A percentile compares a stretch with the other conserved stretches of the same genome.
These are phyloP conservation scores for Vigna angularis DNA, from an alignment of 306 rosid genomes.

Conservation along the genomic window DNA sequence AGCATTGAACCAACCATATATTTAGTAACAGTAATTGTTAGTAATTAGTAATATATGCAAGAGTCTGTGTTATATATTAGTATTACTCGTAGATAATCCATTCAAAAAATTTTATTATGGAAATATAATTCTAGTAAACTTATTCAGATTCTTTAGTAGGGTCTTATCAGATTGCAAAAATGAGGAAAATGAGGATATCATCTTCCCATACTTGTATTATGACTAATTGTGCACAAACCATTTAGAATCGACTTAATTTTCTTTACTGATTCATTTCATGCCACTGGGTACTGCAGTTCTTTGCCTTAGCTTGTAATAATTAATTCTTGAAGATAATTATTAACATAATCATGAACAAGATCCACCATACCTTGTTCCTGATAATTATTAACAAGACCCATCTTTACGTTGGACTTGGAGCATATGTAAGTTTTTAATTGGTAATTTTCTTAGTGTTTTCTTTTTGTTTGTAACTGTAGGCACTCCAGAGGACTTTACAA, in stretches of 20 bases:
- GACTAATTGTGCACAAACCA: neutral
- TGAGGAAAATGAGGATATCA: neutral
- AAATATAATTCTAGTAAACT: slow-evolving; percentile 5
- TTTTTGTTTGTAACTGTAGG: slow-evolving; percentile 57
- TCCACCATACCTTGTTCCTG: slow-evolving; percentile 21
- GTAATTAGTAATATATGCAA: neutral
- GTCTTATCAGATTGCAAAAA: neutral
- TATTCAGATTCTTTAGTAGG: slow-evolving; percentile 19
- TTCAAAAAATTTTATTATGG: slow-evolving; percentile 9
- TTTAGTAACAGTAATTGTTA: neutral
- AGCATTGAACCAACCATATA: slow-evolving; percentile 17
- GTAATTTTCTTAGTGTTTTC: neutral
- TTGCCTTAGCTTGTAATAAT: neutral
- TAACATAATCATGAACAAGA: slow-evolving; percentile 21
- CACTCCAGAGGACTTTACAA: slow-evolving; percentile 70
- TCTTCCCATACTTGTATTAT: neutral
- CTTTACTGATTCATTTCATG: slow-evolving; percentile 8
- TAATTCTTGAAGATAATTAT: slow-evolving; percentile 24
- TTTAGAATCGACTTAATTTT: neutral
- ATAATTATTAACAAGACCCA: slow-evolving; percentile 28
- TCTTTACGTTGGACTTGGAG: slow-evolving; percentile 20
- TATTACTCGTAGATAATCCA: neutral
- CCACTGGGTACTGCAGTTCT: neutral
- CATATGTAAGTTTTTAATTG: slow-evolving; percentile 37
- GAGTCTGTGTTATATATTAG: neutral